A percentile compares a stretch with the other conserved stretches of the same genome.
phyloP scores from a whole-genome alignment of 495 filamentous ascomycete genomes.

The Aspergillus carlsbadensis region DNA sequence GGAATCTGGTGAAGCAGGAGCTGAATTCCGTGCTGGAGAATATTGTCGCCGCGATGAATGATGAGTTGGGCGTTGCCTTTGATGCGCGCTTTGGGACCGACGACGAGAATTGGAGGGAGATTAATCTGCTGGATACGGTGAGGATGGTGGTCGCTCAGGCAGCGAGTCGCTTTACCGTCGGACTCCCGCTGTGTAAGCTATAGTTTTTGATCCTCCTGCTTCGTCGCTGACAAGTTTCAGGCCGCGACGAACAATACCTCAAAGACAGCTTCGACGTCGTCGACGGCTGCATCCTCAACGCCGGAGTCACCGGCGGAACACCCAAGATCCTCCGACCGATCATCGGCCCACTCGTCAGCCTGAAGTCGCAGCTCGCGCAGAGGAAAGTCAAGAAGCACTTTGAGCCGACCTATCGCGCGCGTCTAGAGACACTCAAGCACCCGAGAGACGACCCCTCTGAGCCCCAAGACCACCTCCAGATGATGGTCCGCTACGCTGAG shows the following conservation, averaged over 20 bases:
- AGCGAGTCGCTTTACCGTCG: conserved; percentile 39
- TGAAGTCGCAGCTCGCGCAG: conserved; percentile 8
- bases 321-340: conserved; percentile 29
- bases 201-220: background rate
- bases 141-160: conserved; percentile 31
- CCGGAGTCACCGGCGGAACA: conserved; percentile 21
- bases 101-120: conserved; percentile 24
- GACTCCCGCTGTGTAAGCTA: conserved; percentile 33
- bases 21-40: conserved; percentile 22
- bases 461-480: conserved; percentile 35
- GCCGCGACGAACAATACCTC: conserved; percentile 28
- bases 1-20: conserved; percentile 22
- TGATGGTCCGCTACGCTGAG: conserved; percentile 34
- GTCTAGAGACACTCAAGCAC: conserved; percentile 22
- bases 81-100: conserved; percentile 28
- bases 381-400: conserved; percentile 23
- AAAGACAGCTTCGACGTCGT: conserved; percentile 15
- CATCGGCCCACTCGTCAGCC: conserved; percentile 21
- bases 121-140: conserved; percentile 30
- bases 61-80: conserved; percentile 27
- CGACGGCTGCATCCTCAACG: conserved; percentile 26
- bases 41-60: conserved; percentile 22
- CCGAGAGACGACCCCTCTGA: conserved; percentile 19
- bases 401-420: conserved; percentile 18
- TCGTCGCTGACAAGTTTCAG: conserved; percentile 9